Conservation (phyloP, 345 rosid species). For the Citrus glauca region DNA sequence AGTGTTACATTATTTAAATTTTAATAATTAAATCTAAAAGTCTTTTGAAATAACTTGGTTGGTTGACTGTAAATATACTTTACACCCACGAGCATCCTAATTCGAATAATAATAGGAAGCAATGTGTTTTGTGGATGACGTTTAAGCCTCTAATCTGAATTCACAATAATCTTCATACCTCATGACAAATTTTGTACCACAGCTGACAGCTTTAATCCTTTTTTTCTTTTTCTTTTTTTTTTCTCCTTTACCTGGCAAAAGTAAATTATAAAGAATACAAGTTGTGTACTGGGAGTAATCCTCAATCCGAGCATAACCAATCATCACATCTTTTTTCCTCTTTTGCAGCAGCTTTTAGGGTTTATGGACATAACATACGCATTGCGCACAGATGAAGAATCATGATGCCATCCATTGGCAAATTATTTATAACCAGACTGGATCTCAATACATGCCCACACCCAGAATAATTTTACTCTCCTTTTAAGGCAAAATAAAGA, state of each 20-base stretch:
- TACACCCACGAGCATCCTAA: too few species aligned
- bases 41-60: too few species aligned
- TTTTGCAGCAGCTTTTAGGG: slow-evolving; percentile 53
- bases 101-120: too few species aligned
- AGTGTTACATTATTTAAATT: too few species aligned
- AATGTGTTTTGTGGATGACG: too few species aligned
- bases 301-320: slow-evolving; percentile 41
- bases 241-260: neutral
- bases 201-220: neutral
- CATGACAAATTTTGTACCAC: neutral
- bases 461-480: slow-evolving; percentile 3
- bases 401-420: slow-evolving; percentile 46
- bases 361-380: slow-evolving; percentile 52
- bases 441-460: slow-evolving; percentile 16
- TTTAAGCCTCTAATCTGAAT: neutral
- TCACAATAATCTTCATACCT: neutral
- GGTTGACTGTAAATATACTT: too few species aligned
- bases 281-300: slow-evolving; percentile 11
- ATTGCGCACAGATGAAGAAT: slow-evolving; percentile 41
- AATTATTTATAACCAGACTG: slow-evolving; percentile 27
- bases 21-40: too few species aligned
- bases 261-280: neutral
- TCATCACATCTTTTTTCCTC: slow-evolving; percentile 23
- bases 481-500: neutral
- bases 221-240: neutral